A percentile compares a stretch with the other conserved stretches of the same genome.
phyloP scores from a whole-genome alignment of 495 filamentous ascomycete species.

The Lophiostoma macrostomum region DNA sequence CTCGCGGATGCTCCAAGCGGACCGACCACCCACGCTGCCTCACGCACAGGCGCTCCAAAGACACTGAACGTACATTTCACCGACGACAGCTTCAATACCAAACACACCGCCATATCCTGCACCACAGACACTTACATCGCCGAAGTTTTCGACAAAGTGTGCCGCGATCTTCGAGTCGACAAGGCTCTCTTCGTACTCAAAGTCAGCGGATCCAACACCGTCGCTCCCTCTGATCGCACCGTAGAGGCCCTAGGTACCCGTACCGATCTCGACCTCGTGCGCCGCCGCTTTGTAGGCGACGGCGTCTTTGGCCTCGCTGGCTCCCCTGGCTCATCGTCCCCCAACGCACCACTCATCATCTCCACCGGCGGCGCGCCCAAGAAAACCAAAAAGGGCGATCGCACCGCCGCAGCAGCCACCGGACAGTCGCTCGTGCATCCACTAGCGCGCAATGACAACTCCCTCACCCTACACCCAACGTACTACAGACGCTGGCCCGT shows the following conservation, averaged over 20 bases:
- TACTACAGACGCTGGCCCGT: conserved; percentile 86
- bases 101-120: conserved; percentile 56
- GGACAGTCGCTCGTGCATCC: conserved; percentile 56
- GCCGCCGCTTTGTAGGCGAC: conserved; percentile 79
- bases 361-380: conserved; percentile 61
- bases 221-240: conserved; percentile 79
- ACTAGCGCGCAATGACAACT: conserved; percentile 58
- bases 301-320: conserved; percentile 72
- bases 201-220: conserved; percentile 76
- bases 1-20: conserved; percentile 45
- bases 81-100: conserved; percentile 56
- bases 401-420: neutral
- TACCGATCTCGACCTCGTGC: conserved; percentile 79
- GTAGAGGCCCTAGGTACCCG: conserved; percentile 84
- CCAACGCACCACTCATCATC: conserved; percentile 71
- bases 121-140: conserved; percentile 93
- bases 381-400: conserved; percentile 51
- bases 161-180: conserved; percentile 83
- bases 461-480: conserved; percentile 62
- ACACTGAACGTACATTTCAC: conserved; percentile 81
- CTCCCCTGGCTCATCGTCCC: conserved; percentile 73
- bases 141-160: conserved; percentile 87
- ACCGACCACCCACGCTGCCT: conserved; percentile 52
- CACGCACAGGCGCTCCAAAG: conserved; percentile 75
- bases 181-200: conserved; percentile 87